Base-by-base conservation (phyloP, 306 rosid species). In the Begonia fuchsioides region DNA sequence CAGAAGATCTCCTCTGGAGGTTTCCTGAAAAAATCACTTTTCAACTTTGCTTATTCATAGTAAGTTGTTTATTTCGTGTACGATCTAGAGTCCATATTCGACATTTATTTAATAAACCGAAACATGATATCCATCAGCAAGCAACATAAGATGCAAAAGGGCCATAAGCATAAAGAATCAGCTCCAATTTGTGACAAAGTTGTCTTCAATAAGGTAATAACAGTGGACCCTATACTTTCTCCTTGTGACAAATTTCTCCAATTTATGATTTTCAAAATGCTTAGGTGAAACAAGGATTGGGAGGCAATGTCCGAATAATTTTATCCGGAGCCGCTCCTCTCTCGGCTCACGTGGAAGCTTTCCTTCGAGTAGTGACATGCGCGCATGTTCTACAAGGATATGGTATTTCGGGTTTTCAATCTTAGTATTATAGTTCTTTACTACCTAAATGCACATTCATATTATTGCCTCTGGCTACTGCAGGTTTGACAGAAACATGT, bases 251-350 rank as follows among this genome's bases (percentile, higher is more conserved):
- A 44, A 41, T 50, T 26, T 26, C 35, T 26, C 35, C 35, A 2
- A 26, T 26, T 26, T 52, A 50, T 66, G 55, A 61, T 61, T 26
- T 19, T 15, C 35, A 2, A 17, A 20, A 13, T 73, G 45, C 63
- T 61, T 67, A 90, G 98, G 81, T 90, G 43, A 90, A 84, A 69
- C 72, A 77, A 72, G 94, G 93, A n/a, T 75, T 90, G 63, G 98
- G 98, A 32, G 94, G 98, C 55, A 75, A 63, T 1, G 93, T 90
- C 17, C 82, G 98, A 40, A 72, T 90, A 53, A 90, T 90, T 71
- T 62, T 90, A 50, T 90, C 98, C 56, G 98, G 94, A 61, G 98
- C 87, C 58, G 98, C 98, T 53, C 98, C 98, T 57, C 82, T 90
- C 11, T 68, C 95, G 39, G 10, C 69, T 19, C 92, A 90, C 47